Evolutionary conservation across 345 rosid genomes (phyloP).

Genomic region (Brassica incana): DNA sequence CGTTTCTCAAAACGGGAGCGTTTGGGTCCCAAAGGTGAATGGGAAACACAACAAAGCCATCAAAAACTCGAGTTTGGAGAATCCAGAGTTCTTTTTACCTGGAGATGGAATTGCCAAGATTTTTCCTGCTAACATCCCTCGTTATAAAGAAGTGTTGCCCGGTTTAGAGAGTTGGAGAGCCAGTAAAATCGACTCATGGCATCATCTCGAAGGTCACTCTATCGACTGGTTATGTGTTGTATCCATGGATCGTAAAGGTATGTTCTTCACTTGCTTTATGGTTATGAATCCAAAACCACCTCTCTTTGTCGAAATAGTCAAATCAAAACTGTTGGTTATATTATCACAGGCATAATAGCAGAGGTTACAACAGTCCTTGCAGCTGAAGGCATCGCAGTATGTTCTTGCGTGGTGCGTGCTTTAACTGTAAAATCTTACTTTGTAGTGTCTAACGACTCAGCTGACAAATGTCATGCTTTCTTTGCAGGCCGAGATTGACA

Average conservation of each 20-base stretch:
- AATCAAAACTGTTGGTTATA: constrained; percentile 13
- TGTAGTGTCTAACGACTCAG: not conserved
- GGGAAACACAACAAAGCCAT: constrained; percentile 78
- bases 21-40: constrained; percentile 73
- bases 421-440: not conserved
- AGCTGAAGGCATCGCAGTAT: constrained; percentile 62
- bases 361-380: constrained; percentile 78
- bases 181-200: constrained; percentile 87
- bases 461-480: not conserved
- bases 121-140: constrained; percentile 64
- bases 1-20: constrained; percentile 43
- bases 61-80: constrained; percentile 48
- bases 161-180: constrained; percentile 87
- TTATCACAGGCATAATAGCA: constrained; percentile 76
- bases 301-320: constrained; percentile 4
- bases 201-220: constrained; percentile 86
- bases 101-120: constrained; percentile 69
- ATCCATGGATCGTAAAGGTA: constrained; percentile 89
- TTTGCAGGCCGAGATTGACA: constrained; percentile 81
- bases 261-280: not conserved
- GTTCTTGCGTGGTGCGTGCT: constrained; percentile 82
- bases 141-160: constrained; percentile 78
- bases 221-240: constrained; percentile 89
- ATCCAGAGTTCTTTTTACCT: constrained; percentile 47
- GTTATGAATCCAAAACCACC: not conserved